Conservation (phyloP, 2,329 filamentous ascomycete genomes). For the Colletotrichum sp. region DNA sequence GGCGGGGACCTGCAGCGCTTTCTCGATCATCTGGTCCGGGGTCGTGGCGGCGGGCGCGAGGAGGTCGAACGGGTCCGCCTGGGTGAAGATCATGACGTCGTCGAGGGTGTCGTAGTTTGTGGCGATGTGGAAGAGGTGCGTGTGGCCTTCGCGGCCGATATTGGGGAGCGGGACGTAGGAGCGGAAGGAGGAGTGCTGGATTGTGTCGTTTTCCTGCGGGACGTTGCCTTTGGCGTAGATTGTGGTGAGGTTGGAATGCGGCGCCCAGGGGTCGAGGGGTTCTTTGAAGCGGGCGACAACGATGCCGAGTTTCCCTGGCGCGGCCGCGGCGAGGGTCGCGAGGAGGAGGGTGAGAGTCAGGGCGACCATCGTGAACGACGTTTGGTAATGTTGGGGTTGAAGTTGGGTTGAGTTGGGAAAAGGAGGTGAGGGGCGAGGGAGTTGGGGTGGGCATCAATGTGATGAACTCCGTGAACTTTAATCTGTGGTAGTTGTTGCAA, state of each 20-base stretch:
- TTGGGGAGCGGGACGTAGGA: conserved; percentile 15
- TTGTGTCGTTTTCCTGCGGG: conserved; percentile 7
- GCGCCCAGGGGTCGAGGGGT: conserved; percentile 13
- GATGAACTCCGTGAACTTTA: not conserved
- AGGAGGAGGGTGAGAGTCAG: not conserved
- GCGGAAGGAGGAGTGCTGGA: conserved; percentile 17
- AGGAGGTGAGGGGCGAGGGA: not conserved
- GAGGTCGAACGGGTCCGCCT: conserved; percentile 18
- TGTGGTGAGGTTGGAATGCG: conserved; percentile 9
- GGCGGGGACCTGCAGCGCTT: not conserved
- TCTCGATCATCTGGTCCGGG: conserved; percentile 8
- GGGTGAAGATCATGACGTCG: conserved; percentile 20
- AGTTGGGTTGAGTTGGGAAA: not conserved
- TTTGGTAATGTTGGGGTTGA: not conserved
- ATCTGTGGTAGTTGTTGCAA: not conserved
- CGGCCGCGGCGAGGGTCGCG: not conserved
- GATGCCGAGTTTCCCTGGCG: not conserved
- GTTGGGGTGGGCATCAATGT: not conserved
- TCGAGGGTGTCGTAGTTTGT: conserved; percentile 14
- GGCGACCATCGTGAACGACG: not conserved
- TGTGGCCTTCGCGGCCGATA: conserved; percentile 18
- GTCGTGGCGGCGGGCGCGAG: conserved; percentile 3
- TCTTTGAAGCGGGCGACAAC: conserved; percentile 20
- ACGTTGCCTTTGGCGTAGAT: conserved; percentile 21
- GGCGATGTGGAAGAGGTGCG: conserved; percentile 10